These are phyloP conservation scores for Wickerhamomyces ciferrii DNA, from an alignment of 805 yeast species.

Conservation along the genomic window DNA sequence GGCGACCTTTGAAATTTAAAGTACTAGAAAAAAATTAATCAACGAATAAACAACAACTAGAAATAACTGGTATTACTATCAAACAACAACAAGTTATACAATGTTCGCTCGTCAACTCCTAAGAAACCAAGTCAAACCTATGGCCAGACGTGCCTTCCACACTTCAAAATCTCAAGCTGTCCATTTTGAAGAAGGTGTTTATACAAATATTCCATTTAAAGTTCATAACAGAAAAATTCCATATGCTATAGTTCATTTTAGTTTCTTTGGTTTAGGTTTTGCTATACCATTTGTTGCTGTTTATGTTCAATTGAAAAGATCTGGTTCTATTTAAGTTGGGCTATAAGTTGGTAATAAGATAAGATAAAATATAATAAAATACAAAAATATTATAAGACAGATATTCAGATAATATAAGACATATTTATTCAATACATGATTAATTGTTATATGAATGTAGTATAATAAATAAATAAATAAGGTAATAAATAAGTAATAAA, in stretches of 20 bases:
- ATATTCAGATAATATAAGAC: not conserved
- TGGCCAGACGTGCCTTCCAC: slow-evolving; percentile 46
- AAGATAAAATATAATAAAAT: too few species aligned
- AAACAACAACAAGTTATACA: slow-evolving; percentile 1
- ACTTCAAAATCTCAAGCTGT: slow-evolving; percentile 41
- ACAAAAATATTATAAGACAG: not conserved
- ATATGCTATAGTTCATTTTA: slow-evolving; percentile 75
- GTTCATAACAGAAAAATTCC: slow-evolving; percentile 93
- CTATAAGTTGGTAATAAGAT: too few species aligned
- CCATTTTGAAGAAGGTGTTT: slow-evolving; percentile 76
- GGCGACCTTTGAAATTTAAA: too few species aligned
- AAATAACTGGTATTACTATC: not conserved
- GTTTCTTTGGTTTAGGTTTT: slow-evolving; percentile 67
- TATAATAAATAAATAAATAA: not conserved
- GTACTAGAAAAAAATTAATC: too few species aligned
- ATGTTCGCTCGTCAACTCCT: slow-evolving; percentile 29
- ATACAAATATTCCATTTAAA: slow-evolving; percentile 91
- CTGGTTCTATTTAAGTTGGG: slow-evolving; percentile 47
- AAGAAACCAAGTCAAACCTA: slow-evolving; percentile 30
- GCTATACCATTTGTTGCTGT: slow-evolving; percentile 75
- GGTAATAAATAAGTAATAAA: slow-evolving; percentile 1
- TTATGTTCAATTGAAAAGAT: slow-evolving; percentile 81
- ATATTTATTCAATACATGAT: not conserved
- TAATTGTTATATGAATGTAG: not conserved
- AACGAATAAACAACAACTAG: too few species aligned